phyloP scores from a whole-genome alignment of 192 early-diverging fungal species.

The Umbelopsis isabellina region DNA sequence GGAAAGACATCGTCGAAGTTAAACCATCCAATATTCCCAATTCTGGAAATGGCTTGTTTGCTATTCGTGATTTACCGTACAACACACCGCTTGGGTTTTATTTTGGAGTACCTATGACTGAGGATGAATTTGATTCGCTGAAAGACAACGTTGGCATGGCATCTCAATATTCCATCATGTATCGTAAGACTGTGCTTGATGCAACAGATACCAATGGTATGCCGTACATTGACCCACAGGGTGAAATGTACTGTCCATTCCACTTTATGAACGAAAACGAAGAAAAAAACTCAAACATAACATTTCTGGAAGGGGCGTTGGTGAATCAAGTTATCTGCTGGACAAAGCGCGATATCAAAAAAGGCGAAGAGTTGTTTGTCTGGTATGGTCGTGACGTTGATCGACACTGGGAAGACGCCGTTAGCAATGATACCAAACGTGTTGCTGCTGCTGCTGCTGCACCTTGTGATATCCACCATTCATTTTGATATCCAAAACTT shows the following conservation, averaged over 20 bases:
- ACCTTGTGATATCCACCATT: no score
- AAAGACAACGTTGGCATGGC: conserved; percentile 82
- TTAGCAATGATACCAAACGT: conserved; percentile 1
- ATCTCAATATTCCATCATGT: conserved; percentile 89
- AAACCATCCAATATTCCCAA: conserved; percentile 62
- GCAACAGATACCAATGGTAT: conserved; percentile 82
- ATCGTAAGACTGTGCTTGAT: conserved; percentile 88
- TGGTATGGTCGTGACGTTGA: conserved; percentile 87
- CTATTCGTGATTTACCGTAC: conserved; percentile 67
- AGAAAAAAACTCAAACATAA: conserved; percentile 62
- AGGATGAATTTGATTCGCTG: conserved; percentile 89
- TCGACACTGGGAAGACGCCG: conserved; percentile 62
- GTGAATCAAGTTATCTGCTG: conserved; percentile 90
- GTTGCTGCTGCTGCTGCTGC: no score
- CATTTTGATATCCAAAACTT: no score
- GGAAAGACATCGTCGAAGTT: conserved; percentile 68
- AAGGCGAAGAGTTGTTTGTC: conserved; percentile 86
- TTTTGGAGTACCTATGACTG: conserved; percentile 95
- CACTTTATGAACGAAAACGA: conserved; percentile 90
- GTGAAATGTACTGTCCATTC: conserved; percentile 78
- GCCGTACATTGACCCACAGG: conserved; percentile 70
- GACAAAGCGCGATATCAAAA: conserved; percentile 67
- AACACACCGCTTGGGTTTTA: conserved; percentile 87
- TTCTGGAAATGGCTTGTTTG: conserved; percentile 80
- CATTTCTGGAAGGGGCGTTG: conserved; percentile 75